Evolutionary conservation across 2,329 filamentous ascomycete genomes (phyloP).

Genomic region (Diaporthe ampelina): DNA sequence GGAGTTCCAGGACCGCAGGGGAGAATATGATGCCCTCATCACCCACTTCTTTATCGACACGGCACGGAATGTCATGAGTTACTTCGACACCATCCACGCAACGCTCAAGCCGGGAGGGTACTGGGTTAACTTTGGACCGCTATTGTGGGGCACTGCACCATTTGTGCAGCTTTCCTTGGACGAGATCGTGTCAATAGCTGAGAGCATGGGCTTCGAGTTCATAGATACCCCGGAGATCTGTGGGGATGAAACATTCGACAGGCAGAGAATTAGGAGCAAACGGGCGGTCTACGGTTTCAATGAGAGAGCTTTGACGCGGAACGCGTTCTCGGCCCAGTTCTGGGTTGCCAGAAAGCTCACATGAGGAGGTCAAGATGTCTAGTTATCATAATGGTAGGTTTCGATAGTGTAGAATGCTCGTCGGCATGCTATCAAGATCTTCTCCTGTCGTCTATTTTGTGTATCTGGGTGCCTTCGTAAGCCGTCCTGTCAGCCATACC

Average conservation of each 20-base stretch:
- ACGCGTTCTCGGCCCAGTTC: conserved; percentile 4
- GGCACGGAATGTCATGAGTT: not conserved
- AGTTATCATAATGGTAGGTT: no score
- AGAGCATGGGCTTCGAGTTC: not conserved
- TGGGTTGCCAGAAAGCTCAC: not conserved
- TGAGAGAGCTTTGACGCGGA: not conserved
- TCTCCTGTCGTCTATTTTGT: no score
- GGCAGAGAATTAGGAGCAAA: not conserved
- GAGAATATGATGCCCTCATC: not conserved
- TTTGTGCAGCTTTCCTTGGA: not conserved
- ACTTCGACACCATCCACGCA: not conserved
- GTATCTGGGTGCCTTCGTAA: no score
- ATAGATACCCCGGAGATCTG: not conserved
- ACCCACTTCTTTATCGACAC: conserved; percentile 4
- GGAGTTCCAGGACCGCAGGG: not conserved
- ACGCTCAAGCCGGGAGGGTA: not conserved
- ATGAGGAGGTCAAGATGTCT: not conserved
- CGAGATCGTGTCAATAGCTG: not conserved
- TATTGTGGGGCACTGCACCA: not conserved
- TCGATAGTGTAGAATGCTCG: no score
- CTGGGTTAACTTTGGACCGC: not conserved
- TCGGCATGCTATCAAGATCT: no score
- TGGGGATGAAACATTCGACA: not conserved
- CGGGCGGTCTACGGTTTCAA: not conserved
- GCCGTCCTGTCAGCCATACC: no score